A percentile compares a stretch with the other conserved stretches of the same genome.
phyloP scores from a whole-genome alignment of 768 basidiomycete genomes.

The Macrolepiota fuliginosa region DNA sequence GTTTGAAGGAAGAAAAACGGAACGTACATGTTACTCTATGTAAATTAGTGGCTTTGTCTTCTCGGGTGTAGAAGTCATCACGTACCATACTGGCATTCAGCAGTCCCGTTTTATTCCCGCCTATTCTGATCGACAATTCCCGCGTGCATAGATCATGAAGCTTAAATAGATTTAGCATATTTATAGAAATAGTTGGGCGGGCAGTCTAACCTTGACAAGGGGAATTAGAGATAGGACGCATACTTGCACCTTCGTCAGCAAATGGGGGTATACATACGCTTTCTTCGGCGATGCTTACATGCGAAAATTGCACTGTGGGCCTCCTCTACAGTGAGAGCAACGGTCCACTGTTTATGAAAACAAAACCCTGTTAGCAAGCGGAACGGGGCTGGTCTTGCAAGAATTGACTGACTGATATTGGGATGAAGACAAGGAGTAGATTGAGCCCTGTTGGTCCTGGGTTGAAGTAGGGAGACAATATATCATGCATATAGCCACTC shows the following conservation, averaged over 20 bases:
- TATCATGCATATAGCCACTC: neutral
- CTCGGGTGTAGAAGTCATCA: slow-evolving; percentile 4
- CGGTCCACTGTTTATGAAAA: slow-evolving; percentile 44
- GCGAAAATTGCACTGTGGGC: slow-evolving; percentile 58
- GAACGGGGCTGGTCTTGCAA: neutral
- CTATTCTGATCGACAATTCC: slow-evolving; percentile 72
- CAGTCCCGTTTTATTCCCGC: slow-evolving; percentile 74
- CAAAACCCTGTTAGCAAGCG: neutral
- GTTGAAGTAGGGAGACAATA: neutral
- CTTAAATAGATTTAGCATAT: slow-evolving; percentile 28
- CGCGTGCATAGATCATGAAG: slow-evolving; percentile 76
- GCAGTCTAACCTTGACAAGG: slow-evolving; percentile 59
- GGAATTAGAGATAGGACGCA: slow-evolving; percentile 73
- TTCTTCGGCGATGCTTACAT: slow-evolving; percentile 38
- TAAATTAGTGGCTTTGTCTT: slow-evolving; percentile 5
- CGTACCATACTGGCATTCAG: slow-evolving; percentile 79
- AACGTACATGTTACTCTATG: slow-evolving; percentile 66
- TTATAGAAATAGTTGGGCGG: neutral
- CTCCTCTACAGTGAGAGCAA: slow-evolving; percentile 44
- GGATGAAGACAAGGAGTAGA: slow-evolving; percentile 60
- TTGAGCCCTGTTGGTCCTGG: slow-evolving; percentile 59
- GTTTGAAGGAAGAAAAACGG: neutral
- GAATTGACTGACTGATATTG: slow-evolving; percentile 53
- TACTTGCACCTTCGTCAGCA: slow-evolving; percentile 33
- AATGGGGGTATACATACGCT: neutral